Evolutionary conservation across 2,329 filamentous ascomycete species (phyloP).

Genomic region (Colletotrichum sp.): DNA sequence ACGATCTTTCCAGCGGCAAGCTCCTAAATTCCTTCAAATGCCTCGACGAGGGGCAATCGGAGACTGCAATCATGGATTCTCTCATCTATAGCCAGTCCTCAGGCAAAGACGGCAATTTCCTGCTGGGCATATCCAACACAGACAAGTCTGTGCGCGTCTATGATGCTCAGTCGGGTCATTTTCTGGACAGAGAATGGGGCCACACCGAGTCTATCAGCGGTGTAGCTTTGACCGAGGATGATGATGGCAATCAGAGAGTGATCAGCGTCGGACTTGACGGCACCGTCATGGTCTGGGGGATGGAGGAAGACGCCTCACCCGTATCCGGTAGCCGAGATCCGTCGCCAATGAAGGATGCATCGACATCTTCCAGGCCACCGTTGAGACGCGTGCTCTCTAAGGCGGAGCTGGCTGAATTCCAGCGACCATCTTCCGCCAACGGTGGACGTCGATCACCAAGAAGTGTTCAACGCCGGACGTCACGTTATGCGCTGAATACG

Average conservation of each 20-base stretch:
- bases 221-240: conserved; percentile 71
- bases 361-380: conserved; percentile 69
- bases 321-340: conserved; percentile 54
- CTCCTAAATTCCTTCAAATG: conserved; percentile 80
- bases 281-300: conserved; percentile 80
- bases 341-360: conserved; percentile 56
- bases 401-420: conserved; percentile 84
- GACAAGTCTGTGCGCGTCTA: conserved; percentile 96
- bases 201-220: conserved; percentile 95
- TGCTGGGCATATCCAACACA: conserved; percentile 89
- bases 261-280: conserved; percentile 82
- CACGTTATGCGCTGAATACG: conserved; percentile 50
- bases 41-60: conserved; percentile 77
- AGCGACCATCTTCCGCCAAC: conserved; percentile 53
- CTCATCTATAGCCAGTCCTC: conserved; percentile 67
- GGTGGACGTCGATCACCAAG: conserved; percentile 59
- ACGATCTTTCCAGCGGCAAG: conserved; percentile 71
- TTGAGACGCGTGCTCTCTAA: conserved; percentile 86
- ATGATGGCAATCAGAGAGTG: conserved; percentile 60
- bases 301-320: conserved; percentile 53
- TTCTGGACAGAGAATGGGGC: conserved; percentile 90
- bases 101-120: conserved; percentile 64
- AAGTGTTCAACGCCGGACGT: conserved; percentile 58
- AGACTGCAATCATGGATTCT: conserved; percentile 84
- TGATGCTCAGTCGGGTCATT: conserved; percentile 74